Conservation (phyloP, 805 yeast species). For the Yarrowia bubula region DNA sequence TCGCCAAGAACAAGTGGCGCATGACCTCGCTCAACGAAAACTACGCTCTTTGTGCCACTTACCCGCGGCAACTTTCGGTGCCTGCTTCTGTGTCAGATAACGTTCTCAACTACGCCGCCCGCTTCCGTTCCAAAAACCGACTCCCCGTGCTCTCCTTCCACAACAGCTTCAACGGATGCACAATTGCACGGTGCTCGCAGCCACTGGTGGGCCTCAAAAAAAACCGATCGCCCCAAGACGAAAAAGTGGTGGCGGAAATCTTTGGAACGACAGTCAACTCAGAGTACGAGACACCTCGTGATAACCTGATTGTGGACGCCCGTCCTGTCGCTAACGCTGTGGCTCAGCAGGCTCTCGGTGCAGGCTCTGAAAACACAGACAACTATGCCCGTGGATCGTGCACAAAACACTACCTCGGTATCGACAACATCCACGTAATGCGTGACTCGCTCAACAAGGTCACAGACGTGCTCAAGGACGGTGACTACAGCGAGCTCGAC, state of each 20-base stretch:
- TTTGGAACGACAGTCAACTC: conserved; percentile 55
- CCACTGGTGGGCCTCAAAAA: conserved; percentile 90
- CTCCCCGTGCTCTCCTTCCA: conserved; percentile 80
- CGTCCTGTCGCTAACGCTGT: conserved; percentile 92
- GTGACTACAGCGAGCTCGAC: conserved; percentile 57
- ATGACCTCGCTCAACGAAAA: conserved; percentile 59
- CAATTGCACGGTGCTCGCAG: conserved; percentile 87
- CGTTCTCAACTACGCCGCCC: conserved; percentile 76
- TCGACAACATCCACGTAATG: conserved; percentile 95
- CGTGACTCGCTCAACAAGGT: conserved; percentile 73
- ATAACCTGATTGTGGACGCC: conserved; percentile 80
- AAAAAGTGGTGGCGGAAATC: conserved; percentile 70
- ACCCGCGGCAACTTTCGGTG: conserved; percentile 65
- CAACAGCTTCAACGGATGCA: conserved; percentile 58
- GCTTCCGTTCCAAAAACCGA: conserved; percentile 79
- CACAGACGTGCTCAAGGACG: conserved; percentile 59
- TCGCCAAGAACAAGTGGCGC: conserved; percentile 61
- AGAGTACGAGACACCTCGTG: conserved; percentile 39
- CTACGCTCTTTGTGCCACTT: conserved; percentile 66
- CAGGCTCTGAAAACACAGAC: conserved; percentile 95
- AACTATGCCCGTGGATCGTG: conserved; percentile 60
- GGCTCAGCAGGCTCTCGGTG: conserved; percentile 96
- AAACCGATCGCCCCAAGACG: conserved; percentile 87
- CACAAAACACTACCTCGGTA: conserved; percentile 74
- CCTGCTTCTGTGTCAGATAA: conserved; percentile 81